Percentiles rank a stretch among this genome's conserved stretches.
phyloP scores from a whole-genome alignment of 768 basidiomycete genomes.

The Psilocybe azurescens region DNA sequence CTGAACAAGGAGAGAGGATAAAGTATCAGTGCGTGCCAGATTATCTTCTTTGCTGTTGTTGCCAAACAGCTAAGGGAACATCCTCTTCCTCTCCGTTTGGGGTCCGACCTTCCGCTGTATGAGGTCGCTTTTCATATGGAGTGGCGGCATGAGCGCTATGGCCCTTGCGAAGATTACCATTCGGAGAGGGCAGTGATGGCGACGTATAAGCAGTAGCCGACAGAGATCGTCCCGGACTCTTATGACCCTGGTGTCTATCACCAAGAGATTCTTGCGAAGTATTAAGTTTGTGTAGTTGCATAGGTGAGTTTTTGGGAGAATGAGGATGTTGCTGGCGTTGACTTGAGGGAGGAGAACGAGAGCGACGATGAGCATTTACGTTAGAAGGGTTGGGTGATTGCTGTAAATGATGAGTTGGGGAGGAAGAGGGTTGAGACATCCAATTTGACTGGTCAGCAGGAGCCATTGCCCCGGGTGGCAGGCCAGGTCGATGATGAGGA shows the following conservation, averaged over 20 bases:
- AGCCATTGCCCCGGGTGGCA: constrained; percentile 69
- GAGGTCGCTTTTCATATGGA: constrained; percentile 44
- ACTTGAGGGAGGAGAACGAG: constrained; percentile 60
- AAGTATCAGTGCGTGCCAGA: neutral
- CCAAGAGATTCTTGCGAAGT: constrained; percentile 40
- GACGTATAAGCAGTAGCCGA: constrained; percentile 66
- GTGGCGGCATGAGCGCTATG: constrained; percentile 66
- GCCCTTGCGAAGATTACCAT: constrained; percentile 68
- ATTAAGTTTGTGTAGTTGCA: constrained; percentile 38
- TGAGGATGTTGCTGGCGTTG: constrained; percentile 17
- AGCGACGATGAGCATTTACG: constrained; percentile 39
- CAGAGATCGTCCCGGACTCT: constrained; percentile 66
- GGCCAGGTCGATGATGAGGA: constrained; percentile 38
- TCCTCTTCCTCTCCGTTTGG: constrained; percentile 73
- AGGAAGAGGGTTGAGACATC: constrained; percentile 35
- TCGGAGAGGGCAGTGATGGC: constrained; percentile 37
- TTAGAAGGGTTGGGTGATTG: constrained; percentile 32
- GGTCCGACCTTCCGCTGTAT: constrained; percentile 43
- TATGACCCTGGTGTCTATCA: constrained; percentile 31
- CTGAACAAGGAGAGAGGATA: neutral
- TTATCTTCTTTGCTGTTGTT: constrained; percentile 43
- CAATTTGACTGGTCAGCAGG: constrained; percentile 49
- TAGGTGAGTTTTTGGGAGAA: constrained; percentile 33
- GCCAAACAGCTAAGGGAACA: constrained; percentile 78
- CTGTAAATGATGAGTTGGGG: constrained; percentile 19